phyloP scores from a whole-genome alignment of 306 rosid species.

The Quercus parvula region DNA sequence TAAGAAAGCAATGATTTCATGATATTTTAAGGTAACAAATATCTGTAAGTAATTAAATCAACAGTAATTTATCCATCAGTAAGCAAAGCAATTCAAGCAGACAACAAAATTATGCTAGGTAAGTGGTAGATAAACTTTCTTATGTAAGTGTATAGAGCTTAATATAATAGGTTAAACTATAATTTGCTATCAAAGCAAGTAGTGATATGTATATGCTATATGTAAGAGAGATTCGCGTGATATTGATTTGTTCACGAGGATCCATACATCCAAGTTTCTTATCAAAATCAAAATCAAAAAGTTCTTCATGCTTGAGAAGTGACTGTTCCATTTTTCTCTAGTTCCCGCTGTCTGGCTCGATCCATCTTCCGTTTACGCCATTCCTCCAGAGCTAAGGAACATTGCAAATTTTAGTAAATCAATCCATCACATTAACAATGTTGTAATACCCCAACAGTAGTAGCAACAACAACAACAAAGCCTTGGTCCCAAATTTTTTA shows the following conservation, averaged over 20 bases:
- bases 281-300: neutral
- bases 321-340: conserved; percentile 77
- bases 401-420: conserved; percentile 19
- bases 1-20: too few species aligned
- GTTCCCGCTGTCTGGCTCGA: conserved; percentile 76
- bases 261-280: neutral
- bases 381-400: conserved; percentile 82
- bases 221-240: neutral
- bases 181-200: neutral
- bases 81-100: neutral
- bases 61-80: neutral
- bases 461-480: too few species aligned
- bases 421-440: neutral
- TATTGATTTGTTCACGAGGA: neutral
- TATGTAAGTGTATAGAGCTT: neutral
- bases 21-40: too few species aligned
- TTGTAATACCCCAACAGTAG: neutral
- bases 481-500: too few species aligned
- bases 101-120: neutral
- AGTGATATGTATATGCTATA: neutral
- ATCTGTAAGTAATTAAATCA: too few species aligned
- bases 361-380: conserved; percentile 99
- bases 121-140: too few species aligned
- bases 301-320: conserved; percentile 44
- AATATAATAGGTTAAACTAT: neutral